phyloP scores from a whole-genome alignment of 2,329 filamentous ascomycete species.

The Rachicladosporium sp. region DNA sequence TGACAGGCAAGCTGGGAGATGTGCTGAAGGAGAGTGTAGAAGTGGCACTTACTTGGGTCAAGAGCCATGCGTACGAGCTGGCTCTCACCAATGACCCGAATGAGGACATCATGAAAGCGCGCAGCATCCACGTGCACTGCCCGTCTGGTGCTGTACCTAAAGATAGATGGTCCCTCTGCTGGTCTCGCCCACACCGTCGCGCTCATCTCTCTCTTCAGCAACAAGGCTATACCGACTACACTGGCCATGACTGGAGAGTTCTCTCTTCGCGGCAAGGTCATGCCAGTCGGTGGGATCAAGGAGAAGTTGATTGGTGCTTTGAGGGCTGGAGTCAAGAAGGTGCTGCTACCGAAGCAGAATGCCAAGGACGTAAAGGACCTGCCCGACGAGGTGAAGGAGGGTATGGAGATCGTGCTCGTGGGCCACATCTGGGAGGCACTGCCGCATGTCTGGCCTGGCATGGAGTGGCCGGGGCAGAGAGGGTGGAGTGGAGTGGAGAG shows the following conservation, averaged over 20 bases:
- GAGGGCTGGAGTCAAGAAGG: constrained; percentile 86
- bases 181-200: constrained; percentile 91
- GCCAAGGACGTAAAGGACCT: constrained; percentile 85
- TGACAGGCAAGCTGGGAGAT: constrained; percentile 91
- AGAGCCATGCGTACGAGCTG: constrained; percentile 84
- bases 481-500: constrained; percentile 62
- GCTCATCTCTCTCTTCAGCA: constrained; percentile 78
- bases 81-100: constrained; percentile 68
- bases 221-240: constrained; percentile 73
- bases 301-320: constrained; percentile 95
- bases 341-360: constrained; percentile 77
- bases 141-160: constrained; percentile 92
- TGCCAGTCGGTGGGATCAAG: constrained; percentile 94
- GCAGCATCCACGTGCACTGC: constrained; percentile 91
- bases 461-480: constrained; percentile 66
- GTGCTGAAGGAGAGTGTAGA: constrained; percentile 96
- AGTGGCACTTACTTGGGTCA: constrained; percentile 93
- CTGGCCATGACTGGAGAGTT: constrained; percentile 86
- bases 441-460: constrained; percentile 81
- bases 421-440: constrained; percentile 91
- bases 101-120: constrained; percentile 90
- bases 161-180: constrained; percentile 70
- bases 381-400: constrained; percentile 76
- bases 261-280: constrained; percentile 75
- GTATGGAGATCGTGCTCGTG: constrained; percentile 79